Evolutionary conservation across 169 alveolate species (phyloP).

Genomic region (Eimeria necatrix): DNA sequence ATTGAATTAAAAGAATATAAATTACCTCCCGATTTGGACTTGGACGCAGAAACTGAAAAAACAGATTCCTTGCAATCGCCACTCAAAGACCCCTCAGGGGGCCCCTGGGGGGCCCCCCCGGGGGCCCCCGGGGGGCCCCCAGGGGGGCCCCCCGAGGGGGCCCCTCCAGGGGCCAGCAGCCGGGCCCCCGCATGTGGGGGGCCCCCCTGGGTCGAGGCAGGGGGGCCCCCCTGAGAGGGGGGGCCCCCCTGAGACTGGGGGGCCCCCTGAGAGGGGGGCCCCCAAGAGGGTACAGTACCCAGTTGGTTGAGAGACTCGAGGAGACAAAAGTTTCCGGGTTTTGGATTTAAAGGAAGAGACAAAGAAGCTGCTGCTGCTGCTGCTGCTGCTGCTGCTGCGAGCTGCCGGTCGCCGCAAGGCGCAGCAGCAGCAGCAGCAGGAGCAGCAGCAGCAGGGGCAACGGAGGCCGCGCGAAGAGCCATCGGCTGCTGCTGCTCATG

Average conservation of each 20-base stretch:
- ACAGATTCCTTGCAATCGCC: neutral
- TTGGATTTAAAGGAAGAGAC: neutral
- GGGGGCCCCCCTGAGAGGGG: neutral
- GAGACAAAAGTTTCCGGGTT: neutral
- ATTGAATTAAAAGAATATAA: no score
- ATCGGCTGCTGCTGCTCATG: neutral
- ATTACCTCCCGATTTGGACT: no score
- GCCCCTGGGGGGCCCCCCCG: neutral
- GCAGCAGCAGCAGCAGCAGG: neutral
- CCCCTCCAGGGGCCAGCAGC: no score
- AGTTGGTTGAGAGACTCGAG: neutral
- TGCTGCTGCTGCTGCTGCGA: neutral
- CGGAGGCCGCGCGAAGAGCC: no score
- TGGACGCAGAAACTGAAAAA: no score
- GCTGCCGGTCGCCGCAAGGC: neutral
- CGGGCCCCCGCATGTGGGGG: neutral
- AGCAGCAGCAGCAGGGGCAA: neutral
- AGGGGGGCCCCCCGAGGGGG: no score
- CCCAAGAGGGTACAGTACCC: neutral
- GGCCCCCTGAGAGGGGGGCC: neutral
- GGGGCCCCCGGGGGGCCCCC: neutral
- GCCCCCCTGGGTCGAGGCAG: neutral
- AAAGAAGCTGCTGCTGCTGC: neutral
- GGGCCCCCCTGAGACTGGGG: constrained; percentile 4
- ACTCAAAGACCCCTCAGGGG: neutral